A percentile compares a stretch with the other conserved stretches of the same genome.
These are phyloP conservation scores for Nemania serpens DNA, from an alignment of 2,329 filamentous ascomycete genomes.

Conservation along the genomic window DNA sequence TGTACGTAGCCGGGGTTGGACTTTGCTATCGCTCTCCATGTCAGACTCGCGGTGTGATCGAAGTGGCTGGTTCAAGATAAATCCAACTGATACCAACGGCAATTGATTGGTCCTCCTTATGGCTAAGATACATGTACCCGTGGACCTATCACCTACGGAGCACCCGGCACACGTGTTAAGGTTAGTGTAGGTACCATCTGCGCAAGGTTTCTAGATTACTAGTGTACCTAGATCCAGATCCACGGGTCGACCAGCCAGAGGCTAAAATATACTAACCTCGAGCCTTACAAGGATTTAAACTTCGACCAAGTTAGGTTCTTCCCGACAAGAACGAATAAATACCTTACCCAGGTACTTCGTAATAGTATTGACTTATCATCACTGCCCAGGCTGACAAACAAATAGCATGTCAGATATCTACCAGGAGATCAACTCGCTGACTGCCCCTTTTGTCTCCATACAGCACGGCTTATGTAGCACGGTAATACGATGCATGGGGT, in stretches of 20 bases:
- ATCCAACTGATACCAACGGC: too few relatives aligned
- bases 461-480: constrained; percentile 7
- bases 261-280: background rate
- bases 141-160: too few relatives aligned
- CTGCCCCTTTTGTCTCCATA: constrained; percentile 1
- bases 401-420: background rate
- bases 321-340: background rate
- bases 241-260: constrained; percentile 11
- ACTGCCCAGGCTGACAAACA: background rate
- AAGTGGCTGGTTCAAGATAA: background rate
- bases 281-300: background rate
- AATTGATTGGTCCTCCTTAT: too few relatives aligned
- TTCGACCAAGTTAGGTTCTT: background rate
- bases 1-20: constrained; percentile 4
- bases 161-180: too few relatives aligned
- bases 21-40: constrained; percentile 22
- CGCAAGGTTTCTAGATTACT: too few relatives aligned
- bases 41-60: constrained; percentile 21
- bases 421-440: background rate
- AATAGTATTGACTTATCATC: background rate
- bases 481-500: constrained; percentile 4
- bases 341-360: background rate
- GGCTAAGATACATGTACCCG: too few relatives aligned
- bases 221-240: constrained; percentile 12
- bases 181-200: too few relatives aligned